Conservation (phyloP, 176 grass and related monocot species). For the Rhynchospora pubera region DNA sequence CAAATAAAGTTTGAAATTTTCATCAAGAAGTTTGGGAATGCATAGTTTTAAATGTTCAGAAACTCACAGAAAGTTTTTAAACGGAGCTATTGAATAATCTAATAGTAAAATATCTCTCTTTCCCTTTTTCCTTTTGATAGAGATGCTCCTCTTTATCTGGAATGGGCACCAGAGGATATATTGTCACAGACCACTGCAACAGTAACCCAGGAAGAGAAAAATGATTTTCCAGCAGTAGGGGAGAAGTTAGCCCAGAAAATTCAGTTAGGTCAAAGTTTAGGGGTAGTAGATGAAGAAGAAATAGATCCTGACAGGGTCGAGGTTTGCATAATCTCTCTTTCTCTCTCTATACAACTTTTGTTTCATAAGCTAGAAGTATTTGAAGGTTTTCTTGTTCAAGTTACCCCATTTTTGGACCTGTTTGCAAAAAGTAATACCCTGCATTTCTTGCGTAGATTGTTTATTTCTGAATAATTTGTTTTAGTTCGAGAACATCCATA, state of each 20-base stretch:
- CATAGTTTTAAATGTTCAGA: no score
- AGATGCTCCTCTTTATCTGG: conserved; percentile 92
- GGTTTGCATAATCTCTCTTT: conserved; percentile 39
- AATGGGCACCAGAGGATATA: conserved; percentile 87
- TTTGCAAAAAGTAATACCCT: background rate
- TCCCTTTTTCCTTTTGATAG: conserved; percentile 26
- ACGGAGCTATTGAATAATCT: background rate
- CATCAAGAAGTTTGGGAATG: background rate
- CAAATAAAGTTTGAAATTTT: background rate
- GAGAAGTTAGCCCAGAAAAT: conserved; percentile 72
- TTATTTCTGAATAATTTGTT: background rate
- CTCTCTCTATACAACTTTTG: background rate
- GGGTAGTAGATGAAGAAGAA: conserved; percentile 73
- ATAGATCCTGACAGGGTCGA: conserved; percentile 90
- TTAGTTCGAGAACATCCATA: background rate
- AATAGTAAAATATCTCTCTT: conserved; percentile 7
- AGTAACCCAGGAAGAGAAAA: conserved; percentile 49
- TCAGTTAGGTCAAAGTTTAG: conserved; percentile 72
- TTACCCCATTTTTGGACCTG: background rate
- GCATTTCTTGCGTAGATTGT: background rate
- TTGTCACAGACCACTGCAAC: conserved; percentile 45
- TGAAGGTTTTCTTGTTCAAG: background rate
- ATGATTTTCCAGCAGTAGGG: conserved; percentile 23
- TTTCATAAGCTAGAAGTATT: background rate
- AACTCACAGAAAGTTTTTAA: background rate